These are phyloP conservation scores for Xeromyces bisporus DNA, from an alignment of 495 filamentous ascomycete genomes.

Conservation along the genomic window DNA sequence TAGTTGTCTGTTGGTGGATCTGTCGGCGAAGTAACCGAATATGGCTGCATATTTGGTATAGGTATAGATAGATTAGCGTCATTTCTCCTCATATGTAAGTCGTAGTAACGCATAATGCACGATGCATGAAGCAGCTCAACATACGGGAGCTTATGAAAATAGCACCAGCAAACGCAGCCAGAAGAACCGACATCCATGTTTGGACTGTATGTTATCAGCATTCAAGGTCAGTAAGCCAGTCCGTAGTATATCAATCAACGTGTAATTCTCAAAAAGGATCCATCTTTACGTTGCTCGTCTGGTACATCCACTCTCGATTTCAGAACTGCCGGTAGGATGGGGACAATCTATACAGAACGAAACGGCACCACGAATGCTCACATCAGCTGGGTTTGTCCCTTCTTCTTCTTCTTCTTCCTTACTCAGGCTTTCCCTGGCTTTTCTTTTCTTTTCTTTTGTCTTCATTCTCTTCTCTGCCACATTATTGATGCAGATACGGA, in stretches of 20 bases:
- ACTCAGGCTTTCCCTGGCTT: too few species aligned
- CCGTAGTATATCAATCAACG: conserved; percentile 10
- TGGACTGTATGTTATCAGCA: conserved; percentile 44
- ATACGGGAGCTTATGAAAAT: conserved; percentile 42
- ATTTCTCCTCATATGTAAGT: too few species aligned
- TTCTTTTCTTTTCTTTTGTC: too few species aligned
- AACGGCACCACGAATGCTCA: too few species aligned
- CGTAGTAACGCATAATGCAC: too few species aligned
- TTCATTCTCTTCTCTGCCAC: too few species aligned
- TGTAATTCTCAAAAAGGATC: too few species aligned
- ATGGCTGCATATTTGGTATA: conserved; percentile 6
- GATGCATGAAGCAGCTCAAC: conserved; percentile 6
- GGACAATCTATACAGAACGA: conserved; percentile 38
- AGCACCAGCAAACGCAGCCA: conserved; percentile 57
- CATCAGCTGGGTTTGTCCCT: too few species aligned
- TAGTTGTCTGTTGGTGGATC: conserved; percentile 28
- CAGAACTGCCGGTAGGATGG: conserved; percentile 62
- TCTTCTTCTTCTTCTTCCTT: too few species aligned
- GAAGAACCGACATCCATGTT: conserved; percentile 54
- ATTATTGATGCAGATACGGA: too few species aligned
- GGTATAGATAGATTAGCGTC: too few species aligned
- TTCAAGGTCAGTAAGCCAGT: conserved; percentile 5
- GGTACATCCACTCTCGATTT: conserved; percentile 37
- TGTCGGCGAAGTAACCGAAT: conserved; percentile 39
- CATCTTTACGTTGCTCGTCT: conserved; percentile 33